Conservation (phyloP, 108 stramenopile genomes). For the Nannochloropsis oceanica region DNA sequence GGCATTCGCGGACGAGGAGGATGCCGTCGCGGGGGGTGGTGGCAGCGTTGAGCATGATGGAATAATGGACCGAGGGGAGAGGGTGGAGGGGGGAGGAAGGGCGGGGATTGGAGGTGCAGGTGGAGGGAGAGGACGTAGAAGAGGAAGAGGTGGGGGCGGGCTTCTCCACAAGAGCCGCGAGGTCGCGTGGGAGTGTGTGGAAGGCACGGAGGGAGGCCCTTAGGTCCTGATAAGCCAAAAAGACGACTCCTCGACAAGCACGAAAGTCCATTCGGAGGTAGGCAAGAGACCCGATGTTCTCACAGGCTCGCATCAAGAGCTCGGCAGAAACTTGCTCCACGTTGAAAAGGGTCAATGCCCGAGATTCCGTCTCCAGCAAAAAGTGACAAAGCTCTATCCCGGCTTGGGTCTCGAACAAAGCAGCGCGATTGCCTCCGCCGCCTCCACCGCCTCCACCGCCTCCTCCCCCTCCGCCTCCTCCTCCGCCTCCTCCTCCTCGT, state of each 20-base stretch:
- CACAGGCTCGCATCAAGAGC: conserved; percentile 13
- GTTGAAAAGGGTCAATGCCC: conserved; percentile 28
- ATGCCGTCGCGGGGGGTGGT: conserved; percentile 14
- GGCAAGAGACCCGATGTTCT: conserved; percentile 19
- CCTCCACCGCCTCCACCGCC: background rate
- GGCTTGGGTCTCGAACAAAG: conserved; percentile 12
- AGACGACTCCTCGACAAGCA: conserved; percentile 8
- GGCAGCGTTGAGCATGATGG: conserved; percentile 20
- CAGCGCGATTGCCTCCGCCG: background rate
- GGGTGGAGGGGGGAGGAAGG: background rate
- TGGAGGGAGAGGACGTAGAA: too few species aligned
- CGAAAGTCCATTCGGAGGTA: conserved; percentile 23
- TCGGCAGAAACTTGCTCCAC: conserved; percentile 16
- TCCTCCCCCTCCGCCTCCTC: too few species aligned
- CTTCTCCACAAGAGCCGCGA: background rate
- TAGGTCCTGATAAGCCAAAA: conserved; percentile 30
- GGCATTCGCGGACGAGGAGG: conserved; percentile 15
- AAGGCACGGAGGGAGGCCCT: conserved; percentile 17
- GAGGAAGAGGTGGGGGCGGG: background rate
- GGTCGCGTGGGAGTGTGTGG: conserved; percentile 6
- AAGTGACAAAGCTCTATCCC: conserved; percentile 28
- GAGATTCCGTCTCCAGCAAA: conserved; percentile 13
- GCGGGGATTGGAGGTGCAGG: background rate
- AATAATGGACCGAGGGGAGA: conserved; percentile 16
- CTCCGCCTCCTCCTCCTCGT: background rate